These are phyloP conservation scores for Diaporthe caulivora DNA, from an alignment of 2,329 filamentous ascomycete species.

Conservation along the genomic window DNA sequence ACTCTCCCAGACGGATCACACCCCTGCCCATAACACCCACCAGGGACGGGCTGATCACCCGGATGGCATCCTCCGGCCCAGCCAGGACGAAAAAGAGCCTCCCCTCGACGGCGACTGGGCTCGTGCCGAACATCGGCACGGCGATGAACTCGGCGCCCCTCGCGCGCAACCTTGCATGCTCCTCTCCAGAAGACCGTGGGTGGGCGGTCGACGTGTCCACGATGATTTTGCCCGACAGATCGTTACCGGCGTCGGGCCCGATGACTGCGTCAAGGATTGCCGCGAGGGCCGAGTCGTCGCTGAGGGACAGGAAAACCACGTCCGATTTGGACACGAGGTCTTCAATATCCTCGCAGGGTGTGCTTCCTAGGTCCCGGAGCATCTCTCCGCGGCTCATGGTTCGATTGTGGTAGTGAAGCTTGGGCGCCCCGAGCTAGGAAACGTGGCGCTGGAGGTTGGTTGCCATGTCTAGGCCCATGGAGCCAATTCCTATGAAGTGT, in stretches of 20 bases:
- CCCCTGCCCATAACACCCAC: constrained; percentile 56
- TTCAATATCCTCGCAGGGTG: constrained; percentile 41
- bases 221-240: constrained; percentile 54
- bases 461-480: constrained; percentile 65
- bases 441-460: constrained; percentile 61
- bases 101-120: constrained; percentile 59
- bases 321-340: constrained; percentile 49
- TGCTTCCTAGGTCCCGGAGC: constrained; percentile 47
- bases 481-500: constrained; percentile 56
- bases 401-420: constrained; percentile 58
- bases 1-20: constrained; percentile 57
- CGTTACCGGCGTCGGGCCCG: constrained; percentile 47
- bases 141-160: constrained; percentile 55
- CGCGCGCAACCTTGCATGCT: constrained; percentile 46
- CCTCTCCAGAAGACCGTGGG: constrained; percentile 54
- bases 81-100: constrained; percentile 61
- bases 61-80: constrained; percentile 52
- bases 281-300: constrained; percentile 81
- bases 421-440: constrained; percentile 35
- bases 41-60: constrained; percentile 53
- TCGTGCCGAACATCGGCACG: constrained; percentile 64
- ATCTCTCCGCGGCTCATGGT: constrained; percentile 58
- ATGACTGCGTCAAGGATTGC: constrained; percentile 71
- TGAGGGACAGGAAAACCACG: constrained; percentile 71
- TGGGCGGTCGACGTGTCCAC: constrained; percentile 65